phyloP scores from a whole-genome alignment of 331 rosid species.

The Rosa hybrid region DNA sequence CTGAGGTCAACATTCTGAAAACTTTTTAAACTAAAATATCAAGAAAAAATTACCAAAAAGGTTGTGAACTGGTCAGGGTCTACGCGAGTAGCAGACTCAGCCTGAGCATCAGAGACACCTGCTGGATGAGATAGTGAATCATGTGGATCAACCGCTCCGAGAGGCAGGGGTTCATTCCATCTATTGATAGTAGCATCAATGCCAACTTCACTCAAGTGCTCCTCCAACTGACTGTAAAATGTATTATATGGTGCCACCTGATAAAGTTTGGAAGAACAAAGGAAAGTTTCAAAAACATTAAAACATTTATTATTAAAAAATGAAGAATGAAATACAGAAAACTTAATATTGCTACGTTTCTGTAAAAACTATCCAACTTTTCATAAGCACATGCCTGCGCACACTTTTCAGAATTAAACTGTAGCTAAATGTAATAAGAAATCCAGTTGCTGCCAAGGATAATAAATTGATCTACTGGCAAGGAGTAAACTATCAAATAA shows the following conservation, averaged over 20 bases:
- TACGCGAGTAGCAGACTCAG: slow-evolving; percentile 73
- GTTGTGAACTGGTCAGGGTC: slow-evolving; percentile 91
- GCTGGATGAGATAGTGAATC: slow-evolving; percentile 99
- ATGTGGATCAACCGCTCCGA: slow-evolving; percentile 92
- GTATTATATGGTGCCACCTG: slow-evolving; percentile 99
- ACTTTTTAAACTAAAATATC: not conserved
- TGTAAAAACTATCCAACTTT: not conserved
- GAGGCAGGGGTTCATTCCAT: slow-evolving; percentile 86
- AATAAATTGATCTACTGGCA: not conserved
- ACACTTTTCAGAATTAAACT: not conserved
- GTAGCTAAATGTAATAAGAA: not conserved
- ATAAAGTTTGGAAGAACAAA: slow-evolving; percentile 19
- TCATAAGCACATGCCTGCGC: not conserved
- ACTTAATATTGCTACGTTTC: not conserved
- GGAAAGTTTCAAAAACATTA: slow-evolving; percentile 17
- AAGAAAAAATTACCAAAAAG: slow-evolving; percentile 62
- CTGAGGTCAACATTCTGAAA: not conserved
- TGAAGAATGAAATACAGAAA: not conserved
- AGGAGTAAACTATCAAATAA: not conserved
- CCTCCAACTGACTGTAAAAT: slow-evolving; percentile 79
- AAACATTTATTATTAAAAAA: not conserved
- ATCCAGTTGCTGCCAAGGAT: not conserved
- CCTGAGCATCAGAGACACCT: slow-evolving; percentile 91
- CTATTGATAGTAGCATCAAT: slow-evolving; percentile 67
- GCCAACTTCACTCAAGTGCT: slow-evolving; percentile 90